Conservation (phyloP, 139 green algal species). For the Chlorella sp. region DNA sequence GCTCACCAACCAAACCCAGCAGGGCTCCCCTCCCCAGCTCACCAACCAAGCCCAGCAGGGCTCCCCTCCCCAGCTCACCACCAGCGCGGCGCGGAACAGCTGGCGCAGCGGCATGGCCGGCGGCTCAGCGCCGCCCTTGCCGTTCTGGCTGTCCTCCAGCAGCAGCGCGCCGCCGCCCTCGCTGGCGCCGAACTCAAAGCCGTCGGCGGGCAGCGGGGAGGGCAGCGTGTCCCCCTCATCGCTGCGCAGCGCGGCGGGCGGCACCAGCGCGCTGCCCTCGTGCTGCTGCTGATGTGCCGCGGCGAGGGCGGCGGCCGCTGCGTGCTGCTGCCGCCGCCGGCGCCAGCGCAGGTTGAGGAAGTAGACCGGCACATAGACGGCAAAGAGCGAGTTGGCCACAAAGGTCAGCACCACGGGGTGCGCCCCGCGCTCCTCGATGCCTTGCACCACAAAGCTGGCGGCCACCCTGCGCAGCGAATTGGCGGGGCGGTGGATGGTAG, state of each 20-base stretch:
- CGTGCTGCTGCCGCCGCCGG: background rate
- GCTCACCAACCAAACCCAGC: background rate
- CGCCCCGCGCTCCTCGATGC: slow-evolving; percentile 62
- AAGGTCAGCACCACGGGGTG: slow-evolving; percentile 86
- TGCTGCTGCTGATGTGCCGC: slow-evolving; percentile 11
- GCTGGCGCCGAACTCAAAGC: background rate
- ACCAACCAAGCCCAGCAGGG: no score
- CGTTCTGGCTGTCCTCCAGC: slow-evolving; percentile 5
- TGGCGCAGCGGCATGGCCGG: slow-evolving; percentile 19
- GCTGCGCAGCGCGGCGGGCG: slow-evolving; percentile 14
- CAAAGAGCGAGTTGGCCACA: slow-evolving; percentile 89
- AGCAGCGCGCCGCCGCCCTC: slow-evolving; percentile 7
- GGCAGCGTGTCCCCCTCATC: background rate
- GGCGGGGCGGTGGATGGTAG: no score
- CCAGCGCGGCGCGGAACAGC: slow-evolving; percentile 18
- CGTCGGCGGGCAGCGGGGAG: background rate
- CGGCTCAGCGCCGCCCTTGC: background rate
- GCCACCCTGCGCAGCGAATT: slow-evolving; percentile 58
- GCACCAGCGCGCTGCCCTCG: background rate
- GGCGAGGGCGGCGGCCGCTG: background rate
- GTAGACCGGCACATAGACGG: slow-evolving; percentile 82
- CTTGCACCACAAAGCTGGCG: slow-evolving; percentile 78
- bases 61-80: slow-evolving; percentile 9
- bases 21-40: background rate
- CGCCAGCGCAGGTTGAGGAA: slow-evolving; percentile 35